Evolutionary conservation across 1,284 basidiomycete genomes (phyloP).

Genomic region (Meripilus lineatus): DNA sequence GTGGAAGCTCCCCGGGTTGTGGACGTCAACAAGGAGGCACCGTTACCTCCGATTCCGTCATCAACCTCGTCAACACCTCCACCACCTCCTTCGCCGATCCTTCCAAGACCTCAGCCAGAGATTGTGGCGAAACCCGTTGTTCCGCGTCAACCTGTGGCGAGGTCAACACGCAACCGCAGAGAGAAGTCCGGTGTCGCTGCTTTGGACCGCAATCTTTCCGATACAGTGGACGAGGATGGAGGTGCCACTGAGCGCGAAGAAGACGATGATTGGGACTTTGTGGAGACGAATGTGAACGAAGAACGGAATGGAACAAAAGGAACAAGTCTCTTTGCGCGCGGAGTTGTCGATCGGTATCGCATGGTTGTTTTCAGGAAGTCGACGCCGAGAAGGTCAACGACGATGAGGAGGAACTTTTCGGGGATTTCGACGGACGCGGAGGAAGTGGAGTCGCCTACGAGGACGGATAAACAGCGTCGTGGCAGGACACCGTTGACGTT

Average conservation of each 20-base stretch:
- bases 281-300: conserved; percentile 69
- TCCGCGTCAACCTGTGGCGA: conserved; percentile 17
- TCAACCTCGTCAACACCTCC: background rate
- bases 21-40: background rate
- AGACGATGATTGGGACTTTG: conserved; percentile 85
- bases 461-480: conserved; percentile 55
- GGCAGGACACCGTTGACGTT: conserved; percentile 67
- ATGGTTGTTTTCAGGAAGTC: conserved; percentile 81
- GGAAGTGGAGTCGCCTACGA: conserved; percentile 37
- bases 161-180: conserved; percentile 37
- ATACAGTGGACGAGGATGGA: conserved; percentile 51
- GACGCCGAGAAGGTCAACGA: conserved; percentile 45
- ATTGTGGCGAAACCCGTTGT: conserved; percentile 26
- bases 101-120: conserved; percentile 8
- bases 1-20: conserved; percentile 3
- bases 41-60: background rate
- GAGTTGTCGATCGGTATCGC: conserved; percentile 77
- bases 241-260: conserved; percentile 53
- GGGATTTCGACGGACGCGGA: conserved; percentile 55
- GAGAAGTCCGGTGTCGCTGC: conserved; percentile 78
- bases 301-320: conserved; percentile 74
- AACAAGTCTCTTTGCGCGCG: conserved; percentile 75
- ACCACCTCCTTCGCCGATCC: background rate
- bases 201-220: conserved; percentile 62
- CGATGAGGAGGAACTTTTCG: conserved; percentile 40